phyloP scores from a whole-genome alignment of 1,284 basidiomycete genomes.

The Cutaneotrichosporon cavernicola region DNA sequence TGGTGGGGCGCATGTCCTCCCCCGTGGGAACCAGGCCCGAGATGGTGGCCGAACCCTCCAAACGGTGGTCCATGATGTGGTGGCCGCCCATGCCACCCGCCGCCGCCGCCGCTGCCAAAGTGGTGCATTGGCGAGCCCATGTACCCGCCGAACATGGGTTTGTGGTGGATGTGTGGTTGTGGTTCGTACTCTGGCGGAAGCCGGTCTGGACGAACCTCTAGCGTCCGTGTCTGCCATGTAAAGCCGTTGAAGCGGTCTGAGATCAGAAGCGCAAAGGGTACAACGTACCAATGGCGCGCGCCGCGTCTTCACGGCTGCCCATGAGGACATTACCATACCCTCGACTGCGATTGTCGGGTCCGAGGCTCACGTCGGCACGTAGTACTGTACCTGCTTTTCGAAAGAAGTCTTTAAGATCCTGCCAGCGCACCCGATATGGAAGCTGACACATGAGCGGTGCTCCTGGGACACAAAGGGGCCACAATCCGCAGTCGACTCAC shows the following conservation, averaged over 20 bases:
- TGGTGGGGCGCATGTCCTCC: conserved; percentile 20
- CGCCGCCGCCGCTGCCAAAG: conserved; percentile 19
- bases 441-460: conserved; percentile 58
- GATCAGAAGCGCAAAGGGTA: neutral
- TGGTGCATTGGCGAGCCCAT: conserved; percentile 24
- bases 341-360: conserved; percentile 84
- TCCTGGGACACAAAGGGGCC: neutral
- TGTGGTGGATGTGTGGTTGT: conserved; percentile 50
- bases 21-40: conserved; percentile 20
- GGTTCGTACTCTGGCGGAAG: conserved; percentile 61
- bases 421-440: conserved; percentile 90
- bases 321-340: conserved; percentile 93
- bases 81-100: conserved; percentile 21
- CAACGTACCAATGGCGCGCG: conserved; percentile 65
- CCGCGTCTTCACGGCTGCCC: conserved; percentile 86
- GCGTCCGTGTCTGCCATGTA: conserved; percentile 83
- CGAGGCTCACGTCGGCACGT: conserved; percentile 87
- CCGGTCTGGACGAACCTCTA: conserved; percentile 83
- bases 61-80: conserved; percentile 25
- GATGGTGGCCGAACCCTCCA: conserved; percentile 36
- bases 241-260: conserved; percentile 75
- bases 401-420: conserved; percentile 97
- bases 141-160: conserved; percentile 27
- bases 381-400: conserved; percentile 91
- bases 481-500: conserved; percentile 56